These are phyloP conservation scores for Xylaria sp. DNA, from an alignment of 2,329 filamentous ascomycete genomes.

Conservation along the genomic window DNA sequence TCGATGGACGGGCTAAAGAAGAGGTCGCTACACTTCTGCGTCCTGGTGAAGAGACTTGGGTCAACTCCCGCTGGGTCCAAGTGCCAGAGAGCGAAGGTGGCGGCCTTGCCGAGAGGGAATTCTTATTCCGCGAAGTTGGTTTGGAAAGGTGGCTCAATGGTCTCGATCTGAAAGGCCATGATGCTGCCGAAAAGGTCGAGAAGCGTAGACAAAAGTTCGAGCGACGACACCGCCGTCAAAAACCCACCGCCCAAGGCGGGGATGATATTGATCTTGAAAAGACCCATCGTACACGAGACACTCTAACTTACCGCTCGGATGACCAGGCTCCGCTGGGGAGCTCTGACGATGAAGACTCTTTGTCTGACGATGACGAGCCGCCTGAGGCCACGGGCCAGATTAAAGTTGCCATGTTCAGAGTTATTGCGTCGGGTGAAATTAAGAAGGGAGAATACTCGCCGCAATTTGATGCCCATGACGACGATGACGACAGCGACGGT, in stretches of 20 bases:
- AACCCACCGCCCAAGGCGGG: conserved; percentile 49
- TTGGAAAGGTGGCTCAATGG: conserved; percentile 96
- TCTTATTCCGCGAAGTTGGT: conserved; percentile 95
- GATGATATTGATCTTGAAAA: conserved; percentile 47
- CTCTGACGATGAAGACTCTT: conserved; percentile 72
- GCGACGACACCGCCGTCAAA: conserved; percentile 69
- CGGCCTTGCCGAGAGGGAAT: conserved; percentile 93
- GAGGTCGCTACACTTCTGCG: conserved; percentile 93
- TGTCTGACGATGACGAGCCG: conserved; percentile 77
- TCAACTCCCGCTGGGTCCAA: conserved; percentile 97
- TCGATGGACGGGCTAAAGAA: conserved; percentile 92
- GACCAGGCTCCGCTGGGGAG: conserved; percentile 75
- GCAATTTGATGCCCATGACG: conserved; percentile 95
- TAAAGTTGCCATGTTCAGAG: conserved; percentile 95
- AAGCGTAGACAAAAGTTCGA: conserved; percentile 83
- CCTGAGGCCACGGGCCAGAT: conserved; percentile 97
- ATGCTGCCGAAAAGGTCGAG: conserved; percentile 87
- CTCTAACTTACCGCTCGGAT: conserved; percentile 82
- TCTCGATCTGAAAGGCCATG: conserved; percentile 90
- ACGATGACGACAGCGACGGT: conserved; percentile 73
- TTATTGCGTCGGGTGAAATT: conserved; percentile 93
- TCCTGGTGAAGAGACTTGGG: conserved; percentile 97
- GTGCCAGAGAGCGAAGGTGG: conserved; percentile 90
- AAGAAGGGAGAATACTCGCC: conserved; percentile 98
- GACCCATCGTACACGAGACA: conserved; percentile 55